Conservation (phyloP, 164 flowering plant genomes). For the Piper longum region DNA sequence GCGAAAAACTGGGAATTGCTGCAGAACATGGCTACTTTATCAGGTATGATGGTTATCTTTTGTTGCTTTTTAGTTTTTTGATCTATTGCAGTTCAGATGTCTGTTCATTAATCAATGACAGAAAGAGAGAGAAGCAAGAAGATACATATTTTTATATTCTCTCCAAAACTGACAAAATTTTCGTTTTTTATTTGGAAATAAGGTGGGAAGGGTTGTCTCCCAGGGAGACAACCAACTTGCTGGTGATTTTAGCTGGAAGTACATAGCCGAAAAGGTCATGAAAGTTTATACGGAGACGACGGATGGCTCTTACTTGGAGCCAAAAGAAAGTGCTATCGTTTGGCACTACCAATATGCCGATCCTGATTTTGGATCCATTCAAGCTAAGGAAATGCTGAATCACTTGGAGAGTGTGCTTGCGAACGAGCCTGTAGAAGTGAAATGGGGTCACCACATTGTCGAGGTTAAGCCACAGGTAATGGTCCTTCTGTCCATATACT, state of each 20-base stretch:
- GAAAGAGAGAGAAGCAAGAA: not conserved
- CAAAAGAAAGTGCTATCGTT: constrained; percentile 13
- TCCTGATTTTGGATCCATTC: constrained; percentile 13
- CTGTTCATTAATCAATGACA: not conserved
- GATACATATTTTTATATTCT: too few species aligned
- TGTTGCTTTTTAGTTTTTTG: not conserved
- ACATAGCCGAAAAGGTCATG: constrained; percentile 11
- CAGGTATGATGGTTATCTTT: constrained; percentile 4
- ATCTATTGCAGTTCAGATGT: not conserved
- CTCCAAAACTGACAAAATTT: not conserved
- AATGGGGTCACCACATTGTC: constrained; percentile 13
- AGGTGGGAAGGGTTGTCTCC: constrained; percentile 5
- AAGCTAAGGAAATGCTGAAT: constrained; percentile 13
- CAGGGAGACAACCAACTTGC: constrained; percentile 7
- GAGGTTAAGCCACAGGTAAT: constrained; percentile 15
- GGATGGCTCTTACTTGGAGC: constrained; percentile 11
- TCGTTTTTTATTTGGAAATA: not conserved
- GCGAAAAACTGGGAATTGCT: constrained; percentile 10
- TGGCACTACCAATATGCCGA: constrained; percentile 16
- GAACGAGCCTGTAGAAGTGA: constrained; percentile 13
- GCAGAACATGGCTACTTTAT: constrained; percentile 14
- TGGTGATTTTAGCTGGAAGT: constrained; percentile 11
- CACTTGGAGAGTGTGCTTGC: constrained; percentile 13
- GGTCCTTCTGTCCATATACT: not conserved
- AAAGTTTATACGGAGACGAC: constrained; percentile 11